Base-by-base conservation (phyloP, 2,329 filamentous ascomycete genomes). In the Endocalyx cinctus region DNA sequence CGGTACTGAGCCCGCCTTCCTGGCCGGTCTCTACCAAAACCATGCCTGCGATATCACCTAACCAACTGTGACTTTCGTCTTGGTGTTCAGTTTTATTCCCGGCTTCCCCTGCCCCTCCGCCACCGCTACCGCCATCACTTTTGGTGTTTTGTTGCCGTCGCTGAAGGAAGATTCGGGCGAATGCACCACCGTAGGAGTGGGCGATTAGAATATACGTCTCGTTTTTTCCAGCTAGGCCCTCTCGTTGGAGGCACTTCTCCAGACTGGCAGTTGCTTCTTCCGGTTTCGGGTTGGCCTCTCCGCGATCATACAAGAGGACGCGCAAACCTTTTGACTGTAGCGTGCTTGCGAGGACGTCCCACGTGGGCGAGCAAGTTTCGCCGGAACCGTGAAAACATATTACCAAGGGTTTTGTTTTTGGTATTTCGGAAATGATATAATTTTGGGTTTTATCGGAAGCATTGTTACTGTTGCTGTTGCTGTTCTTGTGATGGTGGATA, bases 341-440 rank as follows among this genome's bases (percentile, higher is more conserved):
- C 8, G 25, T 28, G 5, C 20, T 10, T 4, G 43, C 45, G 13
- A 55, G 39, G 18, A 31, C 34, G 22, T 49, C 45, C 52, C 52
- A 55, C 7, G 41, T 20, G 11, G 49, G 46, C 25, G 42, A 43
- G 27, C 46, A 52, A 10, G 49, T 43, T 33, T 48, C 46, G 17
- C 52, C 52, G 1, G 52, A 54, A 26, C 52, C 51, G 39, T 55
- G 52, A 39, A 55, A 55, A 39, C 49, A 56, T 16, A 56, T 51
- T 10, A 53, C 35, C 10, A 56, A 43, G 8, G 52, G 51, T 2
- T 12, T 10, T 35, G 31, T n/a, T n/a, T n/a, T n/a, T n/a, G n/a
- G n/a, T n/a, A n/a, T n/a, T n/a, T n/a, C n/a, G n/a, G n/a, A n/a
- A n/a, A n/a, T n/a, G n/a, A n/a, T n/a, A n/a, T n/a, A n/a, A n/a